Evolutionary conservation across 2,329 filamentous ascomycete species (phyloP).

Genomic region (Trichoderma sp.): DNA sequence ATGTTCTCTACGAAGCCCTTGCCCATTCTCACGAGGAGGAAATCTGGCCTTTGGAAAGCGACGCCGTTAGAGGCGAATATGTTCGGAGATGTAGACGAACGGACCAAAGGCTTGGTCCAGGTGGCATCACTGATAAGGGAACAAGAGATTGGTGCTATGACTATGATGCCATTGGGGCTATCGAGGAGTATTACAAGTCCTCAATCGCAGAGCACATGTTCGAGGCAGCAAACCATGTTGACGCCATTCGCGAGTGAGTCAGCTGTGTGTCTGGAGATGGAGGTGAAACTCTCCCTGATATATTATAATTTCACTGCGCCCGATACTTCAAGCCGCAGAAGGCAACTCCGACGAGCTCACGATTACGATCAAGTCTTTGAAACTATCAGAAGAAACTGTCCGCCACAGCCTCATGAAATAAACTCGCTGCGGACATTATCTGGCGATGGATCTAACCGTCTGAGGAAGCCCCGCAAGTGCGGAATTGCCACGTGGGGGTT

Average conservation of each 20-base stretch:
- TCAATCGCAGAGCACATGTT: not conserved
- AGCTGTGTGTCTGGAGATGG: not conserved
- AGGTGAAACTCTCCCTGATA: not conserved
- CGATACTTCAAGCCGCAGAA: not conserved
- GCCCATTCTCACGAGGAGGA: not conserved
- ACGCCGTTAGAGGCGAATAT: not conserved
- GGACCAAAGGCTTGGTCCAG: not conserved
- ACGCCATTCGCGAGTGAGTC: not conserved
- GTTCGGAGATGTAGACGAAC: not conserved
- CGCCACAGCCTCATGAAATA: not conserved
- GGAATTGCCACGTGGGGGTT: constrained; percentile 34
- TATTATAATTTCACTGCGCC: not conserved
- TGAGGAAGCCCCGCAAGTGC: constrained; percentile 24
- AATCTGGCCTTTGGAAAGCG: not conserved
- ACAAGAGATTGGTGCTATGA: constrained; percentile 23
- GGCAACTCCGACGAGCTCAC: not conserved
- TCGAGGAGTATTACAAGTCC: not conserved
- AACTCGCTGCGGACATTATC: not conserved
- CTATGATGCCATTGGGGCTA: constrained; percentile 18
- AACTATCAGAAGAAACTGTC: not conserved
- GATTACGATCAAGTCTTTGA: no score
- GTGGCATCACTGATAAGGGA: constrained; percentile 14
- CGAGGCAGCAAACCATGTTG: not conserved
- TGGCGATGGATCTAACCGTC: not conserved
- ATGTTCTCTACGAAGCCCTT: constrained; percentile 21